phyloP scores from a whole-genome alignment of 208 protist species.

The Trypanosoma cruzi region DNA sequence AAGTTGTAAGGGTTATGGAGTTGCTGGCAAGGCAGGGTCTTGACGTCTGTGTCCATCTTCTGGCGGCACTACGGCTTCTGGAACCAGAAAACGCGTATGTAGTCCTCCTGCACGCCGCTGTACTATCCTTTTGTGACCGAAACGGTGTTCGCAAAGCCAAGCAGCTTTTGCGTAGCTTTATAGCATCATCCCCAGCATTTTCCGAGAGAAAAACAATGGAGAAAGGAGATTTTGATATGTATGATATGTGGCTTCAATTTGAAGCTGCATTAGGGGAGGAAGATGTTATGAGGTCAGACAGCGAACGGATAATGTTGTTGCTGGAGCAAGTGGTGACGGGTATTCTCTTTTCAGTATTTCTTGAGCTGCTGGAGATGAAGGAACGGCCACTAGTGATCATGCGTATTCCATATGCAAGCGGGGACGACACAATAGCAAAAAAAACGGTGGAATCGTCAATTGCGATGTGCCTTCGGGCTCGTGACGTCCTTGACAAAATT shows the following conservation, averaged over 20 bases:
- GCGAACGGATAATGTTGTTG: not conserved
- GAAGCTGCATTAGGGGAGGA: constrained; percentile 2
- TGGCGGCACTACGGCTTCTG: constrained; percentile 20
- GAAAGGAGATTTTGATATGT: constrained; percentile 4
- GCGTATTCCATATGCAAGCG: not conserved
- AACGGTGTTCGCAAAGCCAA: constrained; percentile 26
- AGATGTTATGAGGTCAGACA: not conserved
- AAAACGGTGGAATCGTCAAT: not conserved
- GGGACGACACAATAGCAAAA: not conserved
- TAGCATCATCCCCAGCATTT: not conserved
- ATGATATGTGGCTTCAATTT: constrained; percentile 25
- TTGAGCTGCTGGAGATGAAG: constrained; percentile 35
- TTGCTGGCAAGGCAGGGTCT: constrained; percentile 13
- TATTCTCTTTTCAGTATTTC: constrained; percentile 42
- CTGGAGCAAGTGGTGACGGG: constrained; percentile 24
- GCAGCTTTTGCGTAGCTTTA: constrained; percentile 17
- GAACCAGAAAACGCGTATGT: constrained; percentile 19
- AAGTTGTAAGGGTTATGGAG: constrained; percentile 4
- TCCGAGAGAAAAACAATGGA: not conserved
- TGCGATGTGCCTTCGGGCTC: constrained; percentile 5
- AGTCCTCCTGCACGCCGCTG: constrained; percentile 25
- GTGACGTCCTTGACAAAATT: constrained; percentile 24
- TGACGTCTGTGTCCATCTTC: constrained; percentile 20
- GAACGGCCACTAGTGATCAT: constrained; percentile 20
- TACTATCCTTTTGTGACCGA: constrained; percentile 26